These are phyloP conservation scores for Ascochyta lentis DNA, from an alignment of 2,329 filamentous ascomycete genomes.

Conservation along the genomic window DNA sequence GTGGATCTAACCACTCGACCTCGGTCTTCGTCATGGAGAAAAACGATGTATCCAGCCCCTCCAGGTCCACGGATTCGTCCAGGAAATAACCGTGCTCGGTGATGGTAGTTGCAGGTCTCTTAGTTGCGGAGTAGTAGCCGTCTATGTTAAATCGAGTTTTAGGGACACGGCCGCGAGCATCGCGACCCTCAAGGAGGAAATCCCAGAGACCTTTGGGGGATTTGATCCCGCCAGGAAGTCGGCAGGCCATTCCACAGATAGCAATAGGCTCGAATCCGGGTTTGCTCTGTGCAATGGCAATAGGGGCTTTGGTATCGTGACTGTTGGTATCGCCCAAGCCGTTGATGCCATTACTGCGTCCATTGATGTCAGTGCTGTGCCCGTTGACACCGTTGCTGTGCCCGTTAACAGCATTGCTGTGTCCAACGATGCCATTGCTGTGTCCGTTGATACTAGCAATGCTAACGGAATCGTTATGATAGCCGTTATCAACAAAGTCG, in stretches of 20 bases:
- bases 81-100: conserved; percentile 23
- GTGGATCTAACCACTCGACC: conserved; percentile 25
- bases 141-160: not conserved
- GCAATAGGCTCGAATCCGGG: conserved; percentile 19
- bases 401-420: no score
- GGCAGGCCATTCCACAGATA: conserved; percentile 33
- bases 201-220: conserved; percentile 39
- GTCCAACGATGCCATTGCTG: no score
- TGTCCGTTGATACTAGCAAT: no score
- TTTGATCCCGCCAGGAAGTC: conserved; percentile 27
- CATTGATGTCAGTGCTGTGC: no score
- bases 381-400: no score
- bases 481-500: no score
- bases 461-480: no score
- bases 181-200: conserved; percentile 20
- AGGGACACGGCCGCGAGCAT: not conserved
- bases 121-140: not conserved
- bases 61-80: not conserved
- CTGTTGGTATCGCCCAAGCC: no score
- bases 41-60: conserved; percentile 23
- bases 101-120: not conserved
- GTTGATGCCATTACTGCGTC: no score
- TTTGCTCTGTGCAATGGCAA: no score
- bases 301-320: no score
- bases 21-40: conserved; percentile 23